A percentile compares a stretch with the other conserved stretches of the same genome.
These are phyloP conservation scores for Tetraselmis striata DNA, from an alignment of 139 green algal species.

Conservation along the genomic window DNA sequence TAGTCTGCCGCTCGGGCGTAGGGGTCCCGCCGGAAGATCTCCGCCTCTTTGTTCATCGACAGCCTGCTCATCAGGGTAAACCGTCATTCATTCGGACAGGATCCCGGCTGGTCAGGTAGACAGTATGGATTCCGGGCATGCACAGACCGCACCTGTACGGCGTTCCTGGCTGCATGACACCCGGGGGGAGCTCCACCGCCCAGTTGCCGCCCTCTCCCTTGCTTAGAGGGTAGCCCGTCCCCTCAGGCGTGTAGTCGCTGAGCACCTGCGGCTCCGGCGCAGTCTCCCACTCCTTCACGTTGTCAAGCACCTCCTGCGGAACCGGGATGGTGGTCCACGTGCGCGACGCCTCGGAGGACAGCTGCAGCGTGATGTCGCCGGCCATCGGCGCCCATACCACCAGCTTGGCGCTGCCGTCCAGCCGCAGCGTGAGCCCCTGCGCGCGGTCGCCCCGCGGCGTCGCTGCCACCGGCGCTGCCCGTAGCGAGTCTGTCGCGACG, in stretches of 20 bases:
- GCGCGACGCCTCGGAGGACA: background rate
- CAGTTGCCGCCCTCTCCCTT: background rate
- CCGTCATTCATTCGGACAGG: too few relatives aligned
- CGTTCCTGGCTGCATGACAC: background rate
- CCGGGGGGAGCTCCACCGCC: background rate
- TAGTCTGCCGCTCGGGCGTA: conserved; percentile 36
- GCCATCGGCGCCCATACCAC: background rate
- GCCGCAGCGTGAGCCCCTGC: background rate
- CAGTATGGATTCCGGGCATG: too few relatives aligned
- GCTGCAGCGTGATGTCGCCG: background rate
- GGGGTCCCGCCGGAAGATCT: conserved; percentile 25
- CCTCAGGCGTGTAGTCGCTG: background rate
- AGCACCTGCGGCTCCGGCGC: background rate
- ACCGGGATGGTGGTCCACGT: background rate
- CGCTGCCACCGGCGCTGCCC: too few relatives aligned
- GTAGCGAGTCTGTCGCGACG: too few relatives aligned
- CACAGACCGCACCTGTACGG: background rate
- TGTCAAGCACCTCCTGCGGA: background rate
- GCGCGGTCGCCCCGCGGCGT: background rate
- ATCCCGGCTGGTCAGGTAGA: too few relatives aligned
- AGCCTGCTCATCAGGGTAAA: too few relatives aligned
- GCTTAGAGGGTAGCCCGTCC: background rate
- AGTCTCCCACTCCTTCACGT: background rate
- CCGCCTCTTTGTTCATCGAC: background rate
- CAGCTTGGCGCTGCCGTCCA: background rate